A percentile compares a stretch with the other conserved stretches of the same genome.
Conservation (phyloP, 768 basidiomycete species). For the Pluteus cervinus region DNA sequence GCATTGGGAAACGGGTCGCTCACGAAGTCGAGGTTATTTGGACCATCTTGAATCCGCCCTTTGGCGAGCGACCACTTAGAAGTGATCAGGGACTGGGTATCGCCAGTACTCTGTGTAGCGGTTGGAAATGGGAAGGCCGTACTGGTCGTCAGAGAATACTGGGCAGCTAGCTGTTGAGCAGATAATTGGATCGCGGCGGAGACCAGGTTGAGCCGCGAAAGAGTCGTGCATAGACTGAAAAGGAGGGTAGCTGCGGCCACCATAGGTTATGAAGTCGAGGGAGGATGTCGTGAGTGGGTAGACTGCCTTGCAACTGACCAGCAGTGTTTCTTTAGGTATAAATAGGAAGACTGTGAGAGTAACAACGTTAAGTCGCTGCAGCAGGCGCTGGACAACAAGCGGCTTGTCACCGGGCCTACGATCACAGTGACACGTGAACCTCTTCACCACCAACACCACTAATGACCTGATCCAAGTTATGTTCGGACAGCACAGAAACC, state of each 20-base stretch:
- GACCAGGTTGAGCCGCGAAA: constrained; percentile 9
- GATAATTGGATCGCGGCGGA: constrained; percentile 20
- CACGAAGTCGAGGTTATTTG: constrained; percentile 54
- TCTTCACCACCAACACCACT: too few species aligned
- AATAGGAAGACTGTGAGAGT: too few species aligned
- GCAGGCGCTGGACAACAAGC: too few species aligned
- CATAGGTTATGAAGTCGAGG: constrained; percentile 8
- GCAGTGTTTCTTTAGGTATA: too few species aligned
- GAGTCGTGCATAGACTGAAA: constrained; percentile 2
- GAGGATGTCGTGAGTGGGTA: constrained; percentile 9
- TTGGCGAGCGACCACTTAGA: constrained; percentile 58
- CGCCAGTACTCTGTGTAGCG: constrained; percentile 43
- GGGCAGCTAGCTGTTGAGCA: constrained; percentile 36
- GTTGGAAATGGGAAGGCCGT: constrained; percentile 63
- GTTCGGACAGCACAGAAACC: too few species aligned
- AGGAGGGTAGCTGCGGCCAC: constrained; percentile 1
- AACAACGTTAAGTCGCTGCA: too few species aligned
- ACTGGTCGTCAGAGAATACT: constrained; percentile 51
- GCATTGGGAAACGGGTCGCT: constrained; percentile 58
- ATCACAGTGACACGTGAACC: too few species aligned
- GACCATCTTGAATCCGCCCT: constrained; percentile 54
- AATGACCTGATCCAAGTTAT: too few species aligned
- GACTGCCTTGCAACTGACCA: too few species aligned
- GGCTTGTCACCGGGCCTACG: constrained; percentile 9
- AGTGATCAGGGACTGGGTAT: constrained; percentile 45